Percentiles rank a stretch among this genome's conserved stretches.
These are phyloP conservation scores for Achaetomiella virescens DNA, from an alignment of 495 filamentous ascomycete genomes.

Conservation along the genomic window DNA sequence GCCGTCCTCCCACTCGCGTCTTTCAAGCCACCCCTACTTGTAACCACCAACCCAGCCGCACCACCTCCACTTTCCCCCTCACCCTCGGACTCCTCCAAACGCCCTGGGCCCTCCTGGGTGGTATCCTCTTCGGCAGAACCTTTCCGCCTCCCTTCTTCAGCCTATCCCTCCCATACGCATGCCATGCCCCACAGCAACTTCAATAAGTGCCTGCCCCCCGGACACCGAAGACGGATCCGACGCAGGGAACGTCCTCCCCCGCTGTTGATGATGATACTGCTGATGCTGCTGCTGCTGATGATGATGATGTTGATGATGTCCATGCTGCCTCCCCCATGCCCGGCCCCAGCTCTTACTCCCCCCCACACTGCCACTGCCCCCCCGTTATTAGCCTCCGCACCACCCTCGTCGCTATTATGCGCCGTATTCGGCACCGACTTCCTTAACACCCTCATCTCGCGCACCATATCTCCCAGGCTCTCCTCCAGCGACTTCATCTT, in stretches of 20 bases:
- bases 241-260: not conserved
- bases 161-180: not conserved
- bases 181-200: constrained; percentile 8
- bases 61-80: not conserved
- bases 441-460: constrained; percentile 68
- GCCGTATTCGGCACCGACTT: constrained; percentile 33
- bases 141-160: not conserved
- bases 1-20: not conserved
- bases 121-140: not conserved
- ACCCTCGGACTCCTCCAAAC: constrained; percentile 2
- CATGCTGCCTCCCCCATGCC: not conserved
- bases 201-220: constrained; percentile 13
- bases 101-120: constrained; percentile 3
- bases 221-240: not conserved
- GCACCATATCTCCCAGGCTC: constrained; percentile 73
- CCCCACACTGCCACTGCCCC: constrained; percentile 3
- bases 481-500: constrained; percentile 89
- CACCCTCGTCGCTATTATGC: constrained; percentile 36
- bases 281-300: not conserved
- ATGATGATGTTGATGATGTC: not conserved
- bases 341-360: not conserved
- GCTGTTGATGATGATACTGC: not conserved
- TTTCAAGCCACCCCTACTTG: too few relatives aligned
- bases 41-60: not conserved
- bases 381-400: constrained; percentile 3